Evolutionary conservation across 1,284 basidiomycete species (phyloP), one percentile per base, ranked within the genome.

Genomic region (Ustilago nuda): DNA sequence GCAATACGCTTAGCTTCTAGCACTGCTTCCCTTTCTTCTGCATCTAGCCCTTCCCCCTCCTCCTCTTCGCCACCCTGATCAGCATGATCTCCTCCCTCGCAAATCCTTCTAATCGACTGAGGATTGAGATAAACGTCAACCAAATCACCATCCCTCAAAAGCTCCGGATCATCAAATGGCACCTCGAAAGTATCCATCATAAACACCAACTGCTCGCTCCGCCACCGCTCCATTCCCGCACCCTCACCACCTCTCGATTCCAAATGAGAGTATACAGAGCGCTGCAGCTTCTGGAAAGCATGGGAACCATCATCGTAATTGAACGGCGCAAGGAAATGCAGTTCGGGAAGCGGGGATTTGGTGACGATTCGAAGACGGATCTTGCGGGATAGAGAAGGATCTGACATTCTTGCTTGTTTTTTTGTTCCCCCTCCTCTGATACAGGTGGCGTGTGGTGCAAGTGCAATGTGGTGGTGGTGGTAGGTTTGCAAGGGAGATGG

Each of bases 311-410:
- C 55, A n/a, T 56, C 17, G 15, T 54, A 53, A 11, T 59, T 41
- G 52, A 79, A 76, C 1, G 73, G 67, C 0, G 78, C 66, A 13
- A 79, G 58, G 30, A 81, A 79, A 19, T 70, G 69, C 13, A 65
- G 56, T 4, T 56, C 52, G 9, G 79, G 75, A 27, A 81, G 45
- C 5, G 78, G 80, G 39, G 59, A 51, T 3, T 46, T n/a, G 8
- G 58, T 60, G 27, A 66, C 43, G n/a, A 79, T 60, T 6, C 68
- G 35, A 4, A 76, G 57, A 5, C 68, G 67, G 8, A 76, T 56
- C 53, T 69, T 70, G 11, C 57, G 55, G 23, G 19, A 11, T 3
- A 17, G 48, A 19, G 12, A 35, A 15, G 8, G 50, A 39, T 71
- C 68, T 23, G 73, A 71, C 68, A 70, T 66, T 17, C 13, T 56